These are phyloP conservation scores for Plasmodium yoelii DNA, from an alignment of 169 alveolate genomes.

Conservation along the genomic window DNA sequence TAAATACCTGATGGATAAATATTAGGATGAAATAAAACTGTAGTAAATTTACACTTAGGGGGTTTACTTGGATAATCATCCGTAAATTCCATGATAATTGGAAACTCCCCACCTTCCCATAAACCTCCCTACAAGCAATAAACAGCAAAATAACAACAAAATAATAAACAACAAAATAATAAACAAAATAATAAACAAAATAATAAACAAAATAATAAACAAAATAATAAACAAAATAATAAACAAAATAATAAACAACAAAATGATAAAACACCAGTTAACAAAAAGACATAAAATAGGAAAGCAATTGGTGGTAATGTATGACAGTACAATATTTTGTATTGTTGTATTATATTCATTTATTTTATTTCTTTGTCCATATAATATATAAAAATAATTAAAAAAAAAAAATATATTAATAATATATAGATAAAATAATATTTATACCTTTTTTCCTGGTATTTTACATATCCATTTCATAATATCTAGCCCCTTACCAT, in stretches of 20 bases:
- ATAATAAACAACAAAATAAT: not conserved
- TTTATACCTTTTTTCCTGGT: constrained; percentile 95
- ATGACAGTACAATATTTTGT: constrained; percentile 2
- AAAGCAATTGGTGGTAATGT: not conserved
- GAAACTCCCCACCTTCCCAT: constrained; percentile 99
- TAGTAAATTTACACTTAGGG: constrained; percentile 98
- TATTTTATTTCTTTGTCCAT: not conserved
- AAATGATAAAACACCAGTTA: no score
- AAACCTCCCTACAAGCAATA: constrained; percentile 84
- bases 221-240: no score
- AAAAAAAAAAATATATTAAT: not conserved
- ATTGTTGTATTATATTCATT: no score
- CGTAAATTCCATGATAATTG: constrained; percentile 97
- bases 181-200: no score
- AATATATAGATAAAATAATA: not conserved
- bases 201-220: no score
- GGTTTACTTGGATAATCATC: constrained; percentile 99
- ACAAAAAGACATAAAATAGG: no score
- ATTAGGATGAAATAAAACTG: constrained; percentile 98
- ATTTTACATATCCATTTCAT: constrained; percentile 97
- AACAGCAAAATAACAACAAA: not conserved
- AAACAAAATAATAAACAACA: no score
- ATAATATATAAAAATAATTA: not conserved
- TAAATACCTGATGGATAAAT: constrained; percentile 96
- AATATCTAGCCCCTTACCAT: constrained; percentile 93